Evolutionary conservation across 108 stramenopile genomes (phyloP).

Genomic region (Pseudonitzschia pungens): DNA sequence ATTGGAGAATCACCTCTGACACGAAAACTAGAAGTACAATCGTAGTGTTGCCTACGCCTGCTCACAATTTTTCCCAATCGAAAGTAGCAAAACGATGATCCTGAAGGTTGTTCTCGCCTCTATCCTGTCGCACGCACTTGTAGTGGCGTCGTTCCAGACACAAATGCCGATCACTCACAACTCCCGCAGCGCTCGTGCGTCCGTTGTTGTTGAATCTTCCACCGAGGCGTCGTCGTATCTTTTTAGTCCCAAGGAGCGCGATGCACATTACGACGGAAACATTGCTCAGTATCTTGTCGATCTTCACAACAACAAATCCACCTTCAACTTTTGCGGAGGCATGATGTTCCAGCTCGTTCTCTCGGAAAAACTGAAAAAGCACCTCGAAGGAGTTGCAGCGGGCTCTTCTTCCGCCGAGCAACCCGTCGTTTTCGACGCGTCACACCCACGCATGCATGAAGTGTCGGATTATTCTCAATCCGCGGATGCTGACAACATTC

Average conservation of each 20-base stretch:
- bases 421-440: constrained; percentile 34
- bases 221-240: constrained; percentile 21
- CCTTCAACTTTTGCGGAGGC: constrained; percentile 82
- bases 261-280: constrained; percentile 23
- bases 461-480: constrained; percentile 54
- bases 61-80: too few species aligned
- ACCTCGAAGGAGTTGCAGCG: constrained; percentile 44
- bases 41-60: too few species aligned
- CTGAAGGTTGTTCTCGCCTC: neutral
- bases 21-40: too few species aligned
- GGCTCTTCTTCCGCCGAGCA: neutral
- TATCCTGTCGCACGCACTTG: neutral
- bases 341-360: constrained; percentile 82
- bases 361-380: constrained; percentile 48
- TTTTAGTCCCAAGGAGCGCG: neutral
- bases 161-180: neutral
- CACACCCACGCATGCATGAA: constrained; percentile 48
- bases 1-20: too few species aligned
- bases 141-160: neutral
- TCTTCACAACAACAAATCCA: constrained; percentile 60
- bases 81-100: neutral
- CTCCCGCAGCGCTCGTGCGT: neutral
- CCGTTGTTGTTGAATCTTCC: neutral
- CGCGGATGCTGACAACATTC: constrained; percentile 56
- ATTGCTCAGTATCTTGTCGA: constrained; percentile 73